A percentile compares a stretch with the other conserved stretches of the same genome.
phyloP scores from a whole-genome alignment of 768 basidiomycete genomes.

The Scleroderma citrinum region DNA sequence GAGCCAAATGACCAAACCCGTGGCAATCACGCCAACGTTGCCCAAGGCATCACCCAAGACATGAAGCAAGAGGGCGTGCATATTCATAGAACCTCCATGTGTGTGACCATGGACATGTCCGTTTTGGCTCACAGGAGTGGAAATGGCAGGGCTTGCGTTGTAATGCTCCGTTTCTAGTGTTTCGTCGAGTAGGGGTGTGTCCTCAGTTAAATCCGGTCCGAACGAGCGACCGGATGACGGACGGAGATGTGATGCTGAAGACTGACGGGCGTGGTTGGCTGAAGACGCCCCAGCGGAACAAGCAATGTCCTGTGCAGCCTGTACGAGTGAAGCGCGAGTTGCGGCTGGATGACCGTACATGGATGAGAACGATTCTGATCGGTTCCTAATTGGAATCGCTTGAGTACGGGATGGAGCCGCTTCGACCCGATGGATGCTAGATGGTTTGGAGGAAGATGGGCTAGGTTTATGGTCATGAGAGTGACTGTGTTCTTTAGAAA shows the following conservation, averaged over 20 bases:
- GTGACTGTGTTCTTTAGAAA: conserved; percentile 60
- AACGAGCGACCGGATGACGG: neutral
- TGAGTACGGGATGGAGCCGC: conserved; percentile 24
- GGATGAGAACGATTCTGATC: conserved; percentile 47
- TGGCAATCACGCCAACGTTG: conserved; percentile 95
- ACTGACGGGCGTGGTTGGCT: conserved; percentile 3
- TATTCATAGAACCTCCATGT: conserved; percentile 85
- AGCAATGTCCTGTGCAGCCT: conserved; percentile 80
- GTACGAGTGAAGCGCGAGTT: conserved; percentile 67
- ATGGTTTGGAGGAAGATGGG: conserved; percentile 31
- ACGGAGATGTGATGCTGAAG: conserved; percentile 24
- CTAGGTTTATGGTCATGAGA: conserved; percentile 36
- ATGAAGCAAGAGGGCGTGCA: conserved; percentile 92
- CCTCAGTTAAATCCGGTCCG: conserved; percentile 28
- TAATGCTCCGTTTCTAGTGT: neutral
- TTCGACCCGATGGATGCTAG: conserved; percentile 30
- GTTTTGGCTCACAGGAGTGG: conserved; percentile 13
- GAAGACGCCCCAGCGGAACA: conserved; percentile 18
- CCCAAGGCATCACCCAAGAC: conserved; percentile 96
- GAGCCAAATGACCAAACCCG: conserved; percentile 92
- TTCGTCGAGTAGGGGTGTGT: conserved; percentile 38
- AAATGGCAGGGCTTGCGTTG: conserved; percentile 4
- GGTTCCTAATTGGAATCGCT: conserved; percentile 25
- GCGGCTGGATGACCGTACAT: conserved; percentile 71
- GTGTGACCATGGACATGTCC: conserved; percentile 27